These are phyloP conservation scores for Leishmania major DNA, from an alignment of 208 protist genomes.

Conservation along the genomic window DNA sequence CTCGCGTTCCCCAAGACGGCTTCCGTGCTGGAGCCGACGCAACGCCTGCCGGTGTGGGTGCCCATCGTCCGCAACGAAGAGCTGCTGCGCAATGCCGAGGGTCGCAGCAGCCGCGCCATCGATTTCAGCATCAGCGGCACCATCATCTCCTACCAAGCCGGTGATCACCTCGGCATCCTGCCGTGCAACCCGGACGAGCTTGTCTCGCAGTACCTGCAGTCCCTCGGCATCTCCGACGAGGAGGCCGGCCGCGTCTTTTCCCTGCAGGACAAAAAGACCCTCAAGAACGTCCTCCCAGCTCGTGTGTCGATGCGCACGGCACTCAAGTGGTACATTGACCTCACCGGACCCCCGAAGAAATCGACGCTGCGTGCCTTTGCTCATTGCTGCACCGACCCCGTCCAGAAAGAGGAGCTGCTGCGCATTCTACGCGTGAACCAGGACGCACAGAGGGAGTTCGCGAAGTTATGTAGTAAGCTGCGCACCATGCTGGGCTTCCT, in stretches of 20 bases:
- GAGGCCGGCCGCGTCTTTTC: slow-evolving; percentile 82
- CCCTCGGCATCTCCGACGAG: slow-evolving; percentile 56
- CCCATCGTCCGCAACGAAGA: slow-evolving; percentile 73
- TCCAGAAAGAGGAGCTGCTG: slow-evolving; percentile 80
- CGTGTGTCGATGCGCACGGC: slow-evolving; percentile 79
- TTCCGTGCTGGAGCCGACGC: slow-evolving; percentile 88
- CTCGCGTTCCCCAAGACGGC: slow-evolving; percentile 88
- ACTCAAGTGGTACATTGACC: slow-evolving; percentile 93
- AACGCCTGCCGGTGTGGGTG: slow-evolving; percentile 85
- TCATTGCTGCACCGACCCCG: slow-evolving; percentile 74
- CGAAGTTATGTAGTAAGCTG: slow-evolving; percentile 69
- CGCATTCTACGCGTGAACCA: slow-evolving; percentile 69
- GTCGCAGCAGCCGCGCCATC: slow-evolving; percentile 81
- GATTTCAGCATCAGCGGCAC: slow-evolving; percentile 85
- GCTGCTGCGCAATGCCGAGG: slow-evolving; percentile 50
- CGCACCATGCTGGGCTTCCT: slow-evolving; percentile 84
- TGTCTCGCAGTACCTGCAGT: slow-evolving; percentile 77
- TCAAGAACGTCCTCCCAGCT: slow-evolving; percentile 88
- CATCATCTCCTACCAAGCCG: slow-evolving; percentile 92
- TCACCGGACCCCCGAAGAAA: slow-evolving; percentile 84
- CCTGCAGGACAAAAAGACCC: slow-evolving; percentile 81
- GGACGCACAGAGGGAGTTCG: slow-evolving; percentile 76
- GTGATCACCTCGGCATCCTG: slow-evolving; percentile 95
- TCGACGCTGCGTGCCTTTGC: slow-evolving; percentile 91
- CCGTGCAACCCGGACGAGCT: slow-evolving; percentile 88